phyloP scores from a whole-genome alignment of 78 protist species.

The Speleostelium caveatum region DNA sequence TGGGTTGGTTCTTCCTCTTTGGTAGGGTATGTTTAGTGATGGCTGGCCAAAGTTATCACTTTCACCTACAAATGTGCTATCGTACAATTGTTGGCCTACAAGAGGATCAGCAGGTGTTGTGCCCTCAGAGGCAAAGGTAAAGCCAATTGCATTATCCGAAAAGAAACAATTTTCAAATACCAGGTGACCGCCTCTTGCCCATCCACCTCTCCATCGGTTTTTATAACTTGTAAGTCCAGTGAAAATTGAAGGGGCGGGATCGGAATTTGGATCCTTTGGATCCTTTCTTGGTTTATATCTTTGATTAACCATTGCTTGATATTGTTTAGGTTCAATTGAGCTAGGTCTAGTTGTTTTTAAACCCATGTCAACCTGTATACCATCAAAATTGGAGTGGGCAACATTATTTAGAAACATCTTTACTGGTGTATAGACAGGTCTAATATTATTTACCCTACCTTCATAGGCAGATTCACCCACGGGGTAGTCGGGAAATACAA shows the following conservation, averaged over 20 bases:
- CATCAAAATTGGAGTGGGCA: conserved; percentile 9
- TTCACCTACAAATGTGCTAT: conserved; percentile 36
- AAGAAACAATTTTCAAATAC: conserved; percentile 3
- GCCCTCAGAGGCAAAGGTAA: conserved; percentile 59
- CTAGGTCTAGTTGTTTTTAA: conserved; percentile 4
- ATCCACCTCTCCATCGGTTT: conserved; percentile 69
- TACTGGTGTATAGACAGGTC: conserved; percentile 1
- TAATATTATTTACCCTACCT: neutral
- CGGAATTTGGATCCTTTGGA: neutral
- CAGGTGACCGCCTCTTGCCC: conserved; percentile 62
- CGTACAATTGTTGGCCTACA: neutral
- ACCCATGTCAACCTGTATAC: conserved; percentile 25
- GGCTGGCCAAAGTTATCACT: conserved; percentile 15
- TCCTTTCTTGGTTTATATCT: conserved; percentile 36
- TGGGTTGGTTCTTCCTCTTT: conserved; percentile 38
- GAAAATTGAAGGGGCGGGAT: neutral
- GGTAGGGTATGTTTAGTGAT: neutral
- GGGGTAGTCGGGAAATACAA: conserved; percentile 60
- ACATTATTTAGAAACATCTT: conserved; percentile 17
- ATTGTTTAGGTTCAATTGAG: neutral
- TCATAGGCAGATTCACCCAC: neutral
- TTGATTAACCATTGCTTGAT: neutral
- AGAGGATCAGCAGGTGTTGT: neutral
- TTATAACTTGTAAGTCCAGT: conserved; percentile 21
- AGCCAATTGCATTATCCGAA: conserved; percentile 63